Evolutionary conservation across 257 asterid genomes (phyloP).

Genomic region (Perilla frutescens): DNA sequence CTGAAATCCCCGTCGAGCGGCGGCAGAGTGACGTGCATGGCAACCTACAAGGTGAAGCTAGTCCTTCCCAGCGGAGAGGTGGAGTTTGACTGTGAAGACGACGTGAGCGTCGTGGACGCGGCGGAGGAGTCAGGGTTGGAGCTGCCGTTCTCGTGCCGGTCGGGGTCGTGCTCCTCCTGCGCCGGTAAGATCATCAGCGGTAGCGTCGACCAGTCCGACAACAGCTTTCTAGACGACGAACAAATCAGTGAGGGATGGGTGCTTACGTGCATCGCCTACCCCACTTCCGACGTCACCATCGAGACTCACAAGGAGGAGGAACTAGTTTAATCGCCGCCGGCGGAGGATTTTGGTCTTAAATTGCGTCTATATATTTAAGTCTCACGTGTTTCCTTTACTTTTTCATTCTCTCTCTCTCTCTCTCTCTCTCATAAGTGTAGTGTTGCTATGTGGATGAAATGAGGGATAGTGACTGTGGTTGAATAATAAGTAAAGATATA

Average conservation of each 20-base stretch:
- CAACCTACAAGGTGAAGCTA: slow-evolving; percentile 68
- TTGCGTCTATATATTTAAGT: neutral
- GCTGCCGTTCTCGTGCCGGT: slow-evolving; percentile 84
- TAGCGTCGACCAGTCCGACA: slow-evolving; percentile 72
- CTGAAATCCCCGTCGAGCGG: slow-evolving; percentile 29
- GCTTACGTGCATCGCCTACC: slow-evolving; percentile 75
- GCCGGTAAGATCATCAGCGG: slow-evolving; percentile 69
- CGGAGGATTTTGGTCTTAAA: neutral
- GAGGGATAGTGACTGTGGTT: too few relatives aligned
- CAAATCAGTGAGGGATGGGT: slow-evolving; percentile 66
- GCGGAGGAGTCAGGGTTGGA: slow-evolving; percentile 77
- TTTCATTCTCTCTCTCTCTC: neutral
- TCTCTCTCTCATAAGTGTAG: too few relatives aligned
- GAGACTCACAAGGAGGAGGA: slow-evolving; percentile 86
- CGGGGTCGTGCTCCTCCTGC: slow-evolving; percentile 92
- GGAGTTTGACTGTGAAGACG: slow-evolving; percentile 51
- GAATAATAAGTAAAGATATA: too few relatives aligned
- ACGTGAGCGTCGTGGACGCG: slow-evolving; percentile 62
- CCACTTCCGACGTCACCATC: slow-evolving; percentile 55
- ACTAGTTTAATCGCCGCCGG: slow-evolving; percentile 26
- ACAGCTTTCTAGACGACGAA: slow-evolving; percentile 72
- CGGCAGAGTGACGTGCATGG: slow-evolving; percentile 67
- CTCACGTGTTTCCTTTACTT: neutral
- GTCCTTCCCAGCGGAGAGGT: slow-evolving; percentile 55
- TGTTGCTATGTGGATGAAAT: too few relatives aligned